Base-by-base conservation (phyloP, 345 rosid species). In the Isatis tinctoria region DNA sequence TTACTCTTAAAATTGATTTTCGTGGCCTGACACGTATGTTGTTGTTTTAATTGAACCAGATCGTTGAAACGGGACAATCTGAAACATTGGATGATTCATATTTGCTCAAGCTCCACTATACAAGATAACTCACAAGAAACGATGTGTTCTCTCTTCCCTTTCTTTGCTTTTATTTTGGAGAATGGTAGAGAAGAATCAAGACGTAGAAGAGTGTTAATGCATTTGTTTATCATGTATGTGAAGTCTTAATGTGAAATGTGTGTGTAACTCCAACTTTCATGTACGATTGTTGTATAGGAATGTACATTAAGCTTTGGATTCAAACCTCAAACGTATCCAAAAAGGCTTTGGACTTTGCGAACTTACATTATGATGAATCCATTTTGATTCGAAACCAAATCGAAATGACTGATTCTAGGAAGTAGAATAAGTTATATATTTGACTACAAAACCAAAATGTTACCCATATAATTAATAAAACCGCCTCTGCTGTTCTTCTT, bases 31-130 rank as follows among this genome's bases (percentile, higher is more conserved):
- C 16, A 35, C 54, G 17, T 33, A 43, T 54, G 58, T 79, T 73
- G 68, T 59, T 22, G 24, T 22, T 1, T 36, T 51, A 71, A 40
- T 36, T 59, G 27, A 5, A 51, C 52, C 87, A 93, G 97, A 82
- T 89, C 14, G 87, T 93, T 49, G 90, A 83, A 78, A 74, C 62
- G 74, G 90, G 88, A 61, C 78, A 67, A 74, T 26, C 69, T 40
- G 84, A 85, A 28, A 26, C 45, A 70, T 82, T 80, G 64, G 88
- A 83, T 74, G 80, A 85, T 79, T 84, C 82, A 67, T 87, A 84
- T 82, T 78, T 93, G 78, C 96, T 93, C 53, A 82, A 82, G 78
- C 96, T 93, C 53, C 83, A 82, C 39, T 70, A 73, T 35, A 86
- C 65, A 65, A 49, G 67, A 24, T 84, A 37, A 40, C 57, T 8